Percentiles rank a stretch among this genome's conserved stretches.
Evolutionary conservation across 805 yeast species (phyloP).

Genomic region (Candida piceae): DNA sequence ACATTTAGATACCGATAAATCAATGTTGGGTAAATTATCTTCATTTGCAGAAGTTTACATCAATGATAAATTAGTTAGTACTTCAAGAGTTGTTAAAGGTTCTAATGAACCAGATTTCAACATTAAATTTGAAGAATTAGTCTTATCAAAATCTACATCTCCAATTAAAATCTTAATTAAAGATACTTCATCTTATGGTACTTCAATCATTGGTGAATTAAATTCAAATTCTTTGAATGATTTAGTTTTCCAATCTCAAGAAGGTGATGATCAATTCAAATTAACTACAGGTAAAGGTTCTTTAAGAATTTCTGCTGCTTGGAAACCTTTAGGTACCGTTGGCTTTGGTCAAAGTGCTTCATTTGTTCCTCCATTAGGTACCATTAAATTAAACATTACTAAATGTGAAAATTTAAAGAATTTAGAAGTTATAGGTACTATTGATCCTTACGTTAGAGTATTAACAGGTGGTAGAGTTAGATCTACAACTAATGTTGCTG

Average conservation of each 20-base stretch:
- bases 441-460: conserved; percentile 70
- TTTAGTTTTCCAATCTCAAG: conserved; percentile 41
- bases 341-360: conserved; percentile 37
- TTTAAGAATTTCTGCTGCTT: conserved; percentile 49
- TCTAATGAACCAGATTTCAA: conserved; percentile 74
- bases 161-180: conserved; percentile 51
- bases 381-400: conserved; percentile 53
- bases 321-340: conserved; percentile 66
- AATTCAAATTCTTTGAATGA: conserved; percentile 50
- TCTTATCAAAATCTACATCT: conserved; percentile 56
- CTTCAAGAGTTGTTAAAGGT: conserved; percentile 57
- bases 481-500: conserved; percentile 50
- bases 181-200: conserved; percentile 51
- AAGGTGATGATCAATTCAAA: conserved; percentile 46
- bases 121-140: conserved; percentile 53
- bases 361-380: conserved; percentile 61
- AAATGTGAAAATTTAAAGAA: conserved; percentile 47
- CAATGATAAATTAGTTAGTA: conserved; percentile 50
- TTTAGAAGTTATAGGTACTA: conserved; percentile 63
- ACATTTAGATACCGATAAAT: conserved; percentile 46
- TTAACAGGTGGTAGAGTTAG: conserved; percentile 52
- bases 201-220: conserved; percentile 48
- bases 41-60: conserved; percentile 67
- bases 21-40: conserved; percentile 49
- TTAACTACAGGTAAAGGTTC: conserved; percentile 48